Evolutionary conservation across 192 early-diverging fungal species (phyloP).

Genomic region (Diversispora eburnea): DNA sequence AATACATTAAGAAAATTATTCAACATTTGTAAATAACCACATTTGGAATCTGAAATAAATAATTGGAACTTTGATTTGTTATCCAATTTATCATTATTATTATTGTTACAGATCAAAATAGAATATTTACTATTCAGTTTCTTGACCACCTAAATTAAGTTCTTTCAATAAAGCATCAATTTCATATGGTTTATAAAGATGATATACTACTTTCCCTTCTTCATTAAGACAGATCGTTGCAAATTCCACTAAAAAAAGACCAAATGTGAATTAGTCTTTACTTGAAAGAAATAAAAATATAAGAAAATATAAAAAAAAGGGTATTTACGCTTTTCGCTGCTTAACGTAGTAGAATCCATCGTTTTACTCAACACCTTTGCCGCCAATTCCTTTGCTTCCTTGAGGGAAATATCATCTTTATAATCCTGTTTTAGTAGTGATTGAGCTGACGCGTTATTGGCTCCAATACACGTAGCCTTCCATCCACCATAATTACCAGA

Average conservation of each 20-base stretch:
- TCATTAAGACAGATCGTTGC: conserved; percentile 72
- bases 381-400: conserved; percentile 88
- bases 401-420: conserved; percentile 80
- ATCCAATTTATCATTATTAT: too few species aligned
- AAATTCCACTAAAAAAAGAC: conserved; percentile 70
- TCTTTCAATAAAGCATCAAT: conserved; percentile 82
- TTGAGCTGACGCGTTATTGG: conserved; percentile 87
- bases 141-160: conserved; percentile 50
- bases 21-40: too few species aligned
- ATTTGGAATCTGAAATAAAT: too few species aligned
- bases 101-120: too few species aligned
- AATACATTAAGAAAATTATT: too few species aligned
- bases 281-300: conserved; percentile 2
- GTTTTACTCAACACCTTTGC: conserved; percentile 95
- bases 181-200: conserved; percentile 66
- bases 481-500: conserved; percentile 99
- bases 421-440: conserved; percentile 96
- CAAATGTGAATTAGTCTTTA: neutral
- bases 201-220: conserved; percentile 57
- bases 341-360: conserved; percentile 90
- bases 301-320: neutral
- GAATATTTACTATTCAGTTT: conserved; percentile 23
- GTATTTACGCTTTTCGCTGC: conserved; percentile 83
- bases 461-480: conserved; percentile 98
- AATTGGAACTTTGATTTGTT: too few species aligned